phyloP scores from a whole-genome alignment of 2,329 filamentous ascomycete genomes.

The Aspergillus ochraceus region DNA sequence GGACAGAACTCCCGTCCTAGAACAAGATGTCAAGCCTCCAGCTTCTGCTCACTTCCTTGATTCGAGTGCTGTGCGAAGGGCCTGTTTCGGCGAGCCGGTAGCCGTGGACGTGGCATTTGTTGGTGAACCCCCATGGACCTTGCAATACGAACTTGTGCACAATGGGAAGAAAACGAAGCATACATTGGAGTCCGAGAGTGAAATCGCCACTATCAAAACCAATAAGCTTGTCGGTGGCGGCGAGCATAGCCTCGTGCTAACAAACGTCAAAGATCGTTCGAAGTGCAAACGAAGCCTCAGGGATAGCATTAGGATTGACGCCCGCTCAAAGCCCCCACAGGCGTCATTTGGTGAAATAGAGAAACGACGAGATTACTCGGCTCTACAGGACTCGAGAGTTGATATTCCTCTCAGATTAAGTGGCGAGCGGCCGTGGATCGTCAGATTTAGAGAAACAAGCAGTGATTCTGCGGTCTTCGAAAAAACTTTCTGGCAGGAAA shows the following conservation, averaged over 20 bases:
- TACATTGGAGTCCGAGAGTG: conserved; percentile 62
- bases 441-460: conserved; percentile 72
- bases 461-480: conserved; percentile 52
- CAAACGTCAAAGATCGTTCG: conserved; percentile 80
- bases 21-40: conserved; percentile 91
- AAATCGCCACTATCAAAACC: conserved; percentile 71
- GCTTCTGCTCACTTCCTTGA: conserved; percentile 73
- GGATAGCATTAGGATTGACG: conserved; percentile 80
- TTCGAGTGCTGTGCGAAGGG: conserved; percentile 55
- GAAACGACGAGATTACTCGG: conserved; percentile 70
- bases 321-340: conserved; percentile 83
- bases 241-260: conserved; percentile 84
- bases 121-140: conserved; percentile 81
- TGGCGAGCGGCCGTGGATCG: conserved; percentile 79
- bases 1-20: conserved; percentile 64
- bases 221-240: conserved; percentile 74
- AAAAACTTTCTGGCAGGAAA: conserved; percentile 55
- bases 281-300: conserved; percentile 84
- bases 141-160: conserved; percentile 92
- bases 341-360: conserved; percentile 84
- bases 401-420: conserved; percentile 80
- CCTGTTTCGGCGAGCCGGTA: conserved; percentile 81
- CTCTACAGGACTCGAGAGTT: conserved; percentile 72
- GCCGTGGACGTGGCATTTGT: conserved; percentile 71
- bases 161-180: conserved; percentile 78